A percentile compares a stretch with the other conserved stretches of the same genome.
Conservation (phyloP, 2,329 filamentous ascomycete species). For the Talaromyces sp. region DNA sequence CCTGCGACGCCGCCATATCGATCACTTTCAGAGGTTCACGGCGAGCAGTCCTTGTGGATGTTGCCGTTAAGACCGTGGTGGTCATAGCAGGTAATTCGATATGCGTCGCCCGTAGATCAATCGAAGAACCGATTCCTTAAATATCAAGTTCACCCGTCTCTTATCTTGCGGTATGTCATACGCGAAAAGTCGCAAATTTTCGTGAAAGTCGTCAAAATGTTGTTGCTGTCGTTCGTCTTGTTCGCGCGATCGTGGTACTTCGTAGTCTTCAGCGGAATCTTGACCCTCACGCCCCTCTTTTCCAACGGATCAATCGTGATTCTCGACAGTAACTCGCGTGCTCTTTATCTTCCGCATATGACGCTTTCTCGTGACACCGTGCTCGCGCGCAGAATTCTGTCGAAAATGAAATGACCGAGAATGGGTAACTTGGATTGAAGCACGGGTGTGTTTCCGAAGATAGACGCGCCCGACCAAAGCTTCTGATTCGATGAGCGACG, state of each 20-base stretch:
- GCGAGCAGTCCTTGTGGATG: slow-evolving; percentile 33
- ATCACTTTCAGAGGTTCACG: slow-evolving; percentile 37
- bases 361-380: not conserved
- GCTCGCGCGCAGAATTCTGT: slow-evolving; percentile 8
- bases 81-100: slow-evolving; percentile 30
- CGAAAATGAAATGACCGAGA: not conserved
- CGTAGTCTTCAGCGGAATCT: not conserved
- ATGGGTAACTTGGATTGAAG: slow-evolving; percentile 1
- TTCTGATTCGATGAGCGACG: not conserved
- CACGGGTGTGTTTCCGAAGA: slow-evolving; percentile 13
- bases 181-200: not conserved
- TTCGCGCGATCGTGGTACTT: not conserved
- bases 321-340: not conserved
- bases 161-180: not conserved
- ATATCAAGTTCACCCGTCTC: not conserved
- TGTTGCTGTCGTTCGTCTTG: not conserved
- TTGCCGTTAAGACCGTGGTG: slow-evolving; percentile 35
- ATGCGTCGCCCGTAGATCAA: not conserved
- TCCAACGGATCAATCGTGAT: not conserved
- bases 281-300: not conserved
- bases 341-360: not conserved
- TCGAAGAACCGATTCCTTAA: not conserved
- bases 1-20: slow-evolving; percentile 38
- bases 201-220: not conserved
- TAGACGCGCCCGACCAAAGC: slow-evolving; percentile 9